These are phyloP conservation scores for Microcyclospora tardicrescens DNA, from an alignment of 2,329 filamentous ascomycete genomes.

Conservation along the genomic window DNA sequence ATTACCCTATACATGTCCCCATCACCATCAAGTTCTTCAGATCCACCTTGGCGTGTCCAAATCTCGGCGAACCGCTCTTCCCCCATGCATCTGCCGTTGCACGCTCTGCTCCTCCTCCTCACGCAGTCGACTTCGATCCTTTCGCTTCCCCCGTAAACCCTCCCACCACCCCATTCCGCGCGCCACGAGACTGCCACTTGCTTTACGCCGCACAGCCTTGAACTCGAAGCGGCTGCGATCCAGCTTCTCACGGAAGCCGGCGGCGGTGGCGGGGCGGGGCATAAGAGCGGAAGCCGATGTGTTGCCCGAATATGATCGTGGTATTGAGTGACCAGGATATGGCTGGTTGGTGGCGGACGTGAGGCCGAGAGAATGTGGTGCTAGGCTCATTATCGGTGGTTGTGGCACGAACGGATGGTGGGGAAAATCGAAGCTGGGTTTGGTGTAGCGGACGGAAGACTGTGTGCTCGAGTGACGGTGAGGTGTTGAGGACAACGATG, in stretches of 20 bases:
- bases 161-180: constrained; percentile 14
- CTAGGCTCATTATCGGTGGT: constrained; percentile 3
- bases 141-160: constrained; percentile 4
- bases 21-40: no score
- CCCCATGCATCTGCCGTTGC: no score
- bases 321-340: neutral
- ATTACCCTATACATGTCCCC: no score
- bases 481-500: neutral
- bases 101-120: no score
- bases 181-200: constrained; percentile 13
- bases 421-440: constrained; percentile 17
- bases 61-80: no score
- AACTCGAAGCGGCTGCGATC: constrained; percentile 23
- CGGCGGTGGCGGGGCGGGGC: constrained; percentile 11
- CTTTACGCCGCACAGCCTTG: constrained; percentile 19
- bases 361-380: constrained; percentile 14
- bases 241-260: constrained; percentile 16
- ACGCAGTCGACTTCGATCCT: no score
- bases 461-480: neutral
- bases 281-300: constrained; percentile 1
- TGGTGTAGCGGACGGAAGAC: neutral
- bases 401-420: neutral
- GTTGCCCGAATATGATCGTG: neutral
- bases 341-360: constrained; percentile 6
- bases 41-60: no score